Base-by-base conservation (phyloP, 2,329 filamentous ascomycete genomes). In the Colletotrichum chrysophilum region DNA sequence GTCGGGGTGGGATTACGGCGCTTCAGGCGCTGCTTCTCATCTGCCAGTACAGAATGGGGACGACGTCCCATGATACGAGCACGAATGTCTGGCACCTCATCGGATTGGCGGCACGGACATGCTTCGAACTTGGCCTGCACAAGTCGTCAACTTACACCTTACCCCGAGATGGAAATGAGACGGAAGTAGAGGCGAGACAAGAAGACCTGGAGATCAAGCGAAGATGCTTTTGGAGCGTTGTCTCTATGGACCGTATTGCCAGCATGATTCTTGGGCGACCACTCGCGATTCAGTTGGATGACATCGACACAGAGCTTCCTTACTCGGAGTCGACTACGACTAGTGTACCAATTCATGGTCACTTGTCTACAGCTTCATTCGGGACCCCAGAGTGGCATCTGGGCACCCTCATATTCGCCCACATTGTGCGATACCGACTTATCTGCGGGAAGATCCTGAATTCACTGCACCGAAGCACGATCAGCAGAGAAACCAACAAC, bases 1-100 rank as follows among this genome's bases (percentile, higher is more conserved):
- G 81, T 2, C 66, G 78, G 0, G 85, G 84, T 14, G 84, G 84
- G 0, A 80, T 86, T 5, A 78, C 82, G 62, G 81, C 84, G 1
- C 69, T 88, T 8, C 86, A 88, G 75, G 86, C 85, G 1, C 79
- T 88, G 34, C 75, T 88, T 1, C 75, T 88, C 7, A 79, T 88
- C 3, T 87, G 85, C 18, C 86, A 88, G 64, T 88, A 86, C 75
- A 80, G 86, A 5, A 83, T 86, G 78, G 83, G 84, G 0, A 87
- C 83, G 3, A 85, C 84, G 0, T 83, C 85, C 0, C 84, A 83
- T 24, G 82, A 86, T 32, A 82, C 82, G 1, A 83, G 83, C 0
- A 81, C 83, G 2, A 86, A 85, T 68, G 83, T 88, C 32, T 88
- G 86, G 86, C 86, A 88, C 76, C 80, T 87, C 4, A 85, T 87